Evolutionary conservation across 768 basidiomycete species (phyloP).

Genomic region (Collybia sordida): DNA sequence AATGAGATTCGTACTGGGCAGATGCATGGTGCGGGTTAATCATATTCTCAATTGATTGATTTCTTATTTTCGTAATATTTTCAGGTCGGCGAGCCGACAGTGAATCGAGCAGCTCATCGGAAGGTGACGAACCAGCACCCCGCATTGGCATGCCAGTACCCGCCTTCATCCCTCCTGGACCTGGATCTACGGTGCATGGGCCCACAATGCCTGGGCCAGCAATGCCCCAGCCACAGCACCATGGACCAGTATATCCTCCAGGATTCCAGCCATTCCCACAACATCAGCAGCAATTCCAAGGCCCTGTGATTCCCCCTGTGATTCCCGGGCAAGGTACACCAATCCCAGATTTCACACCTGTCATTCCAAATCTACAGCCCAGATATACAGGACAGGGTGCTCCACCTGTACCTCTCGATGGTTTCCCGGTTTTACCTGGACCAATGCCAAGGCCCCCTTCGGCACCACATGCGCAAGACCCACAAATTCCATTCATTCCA

Average conservation of each 20-base stretch:
- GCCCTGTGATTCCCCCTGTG: constrained; percentile 12
- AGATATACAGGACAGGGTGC: neutral
- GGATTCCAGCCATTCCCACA: constrained; percentile 7
- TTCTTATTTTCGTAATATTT: neutral
- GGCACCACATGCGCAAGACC: neutral
- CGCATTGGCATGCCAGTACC: neutral
- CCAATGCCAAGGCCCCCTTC: constrained; percentile 16
- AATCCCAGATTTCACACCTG: constrained; percentile 4
- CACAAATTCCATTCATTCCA: constrained; percentile 21
- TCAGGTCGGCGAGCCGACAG: constrained; percentile 13
- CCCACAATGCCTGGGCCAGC: no score
- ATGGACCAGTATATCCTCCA: constrained; percentile 4
- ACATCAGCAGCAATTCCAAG: constrained; percentile 5
- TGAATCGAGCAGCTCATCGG: constrained; percentile 6
- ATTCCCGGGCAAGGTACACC: constrained; percentile 5
- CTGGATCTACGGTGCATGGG: neutral
- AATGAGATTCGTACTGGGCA: constrained; percentile 38
- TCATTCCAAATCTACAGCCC: constrained; percentile 8
- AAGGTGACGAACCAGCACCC: constrained; percentile 3
- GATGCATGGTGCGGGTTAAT: constrained; percentile 28
- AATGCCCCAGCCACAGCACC: constrained; percentile 1
- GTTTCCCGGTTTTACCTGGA: constrained; percentile 10
- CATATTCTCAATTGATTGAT: neutral
- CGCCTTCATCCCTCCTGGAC: constrained; percentile 1
- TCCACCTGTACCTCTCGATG: constrained; percentile 18